These are phyloP conservation scores for Lactarius sanguifluus DNA, from an alignment of 768 basidiomycete species.

Conservation along the genomic window DNA sequence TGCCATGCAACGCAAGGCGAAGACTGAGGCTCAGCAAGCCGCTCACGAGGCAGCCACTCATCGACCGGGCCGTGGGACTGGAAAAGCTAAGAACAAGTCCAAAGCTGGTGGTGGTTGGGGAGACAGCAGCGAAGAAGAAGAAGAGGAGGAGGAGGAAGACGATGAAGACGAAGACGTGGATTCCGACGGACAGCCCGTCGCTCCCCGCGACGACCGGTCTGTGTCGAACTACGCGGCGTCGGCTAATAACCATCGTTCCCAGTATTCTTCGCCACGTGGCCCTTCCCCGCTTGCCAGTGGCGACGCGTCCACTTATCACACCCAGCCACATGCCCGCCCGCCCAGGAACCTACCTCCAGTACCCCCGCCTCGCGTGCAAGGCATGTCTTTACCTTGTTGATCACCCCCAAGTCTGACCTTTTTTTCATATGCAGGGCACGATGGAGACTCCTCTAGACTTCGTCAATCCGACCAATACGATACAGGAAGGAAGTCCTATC, in stretches of 20 bases:
- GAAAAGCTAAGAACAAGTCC: slow-evolving; percentile 44
- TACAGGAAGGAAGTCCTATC: slow-evolving; percentile 51
- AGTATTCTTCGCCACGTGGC: slow-evolving; percentile 19
- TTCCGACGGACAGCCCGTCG: slow-evolving; percentile 50
- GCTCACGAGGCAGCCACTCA: slow-evolving; percentile 77
- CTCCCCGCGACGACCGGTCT: slow-evolving; percentile 28
- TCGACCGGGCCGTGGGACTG: slow-evolving; percentile 63
- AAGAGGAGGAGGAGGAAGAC: slow-evolving; percentile 65
- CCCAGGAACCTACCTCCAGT: slow-evolving; percentile 31
- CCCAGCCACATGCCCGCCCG: slow-evolving; percentile 21
- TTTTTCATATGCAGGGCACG: slow-evolving; percentile 37
- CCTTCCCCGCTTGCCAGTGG: slow-evolving; percentile 23
- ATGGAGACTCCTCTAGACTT: slow-evolving; percentile 39
- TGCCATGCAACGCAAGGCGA: slow-evolving; percentile 82
- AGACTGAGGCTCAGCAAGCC: slow-evolving; percentile 78
- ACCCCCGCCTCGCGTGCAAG: slow-evolving; percentile 25
- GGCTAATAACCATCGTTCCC: slow-evolving; percentile 23
- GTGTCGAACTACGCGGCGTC: slow-evolving; percentile 25
- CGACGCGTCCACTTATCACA: slow-evolving; percentile 13
- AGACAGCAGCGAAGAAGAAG: slow-evolving; percentile 77
- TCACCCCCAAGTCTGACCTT: slow-evolving; percentile 5
- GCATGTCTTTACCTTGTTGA: slow-evolving; percentile 10
- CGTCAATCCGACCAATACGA: slow-evolving; percentile 61
- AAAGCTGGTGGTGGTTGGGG: slow-evolving; percentile 48
- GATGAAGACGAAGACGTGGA: slow-evolving; percentile 66